These are phyloP conservation scores for Cucumis variabilis DNA, from an alignment of 331 rosid genomes.

Conservation along the genomic window DNA sequence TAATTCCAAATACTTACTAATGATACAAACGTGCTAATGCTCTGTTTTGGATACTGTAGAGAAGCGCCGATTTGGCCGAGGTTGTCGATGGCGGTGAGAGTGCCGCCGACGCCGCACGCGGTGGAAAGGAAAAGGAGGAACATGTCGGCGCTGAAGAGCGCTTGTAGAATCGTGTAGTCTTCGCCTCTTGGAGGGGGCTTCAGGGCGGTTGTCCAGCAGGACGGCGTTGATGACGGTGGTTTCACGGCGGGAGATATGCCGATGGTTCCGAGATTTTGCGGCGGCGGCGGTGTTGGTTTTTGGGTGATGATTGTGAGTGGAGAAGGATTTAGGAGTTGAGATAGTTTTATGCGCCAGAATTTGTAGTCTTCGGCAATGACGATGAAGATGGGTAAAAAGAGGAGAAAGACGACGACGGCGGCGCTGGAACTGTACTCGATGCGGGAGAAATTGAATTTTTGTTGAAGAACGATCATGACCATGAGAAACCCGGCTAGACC, in stretches of 20 bases:
- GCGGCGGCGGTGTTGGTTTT: constrained; percentile 17
- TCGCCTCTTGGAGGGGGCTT: constrained; percentile 75
- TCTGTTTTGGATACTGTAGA: constrained; percentile 54
- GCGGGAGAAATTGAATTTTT: constrained; percentile 44
- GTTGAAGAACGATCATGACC: constrained; percentile 58
- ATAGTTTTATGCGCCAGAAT: constrained; percentile 31
- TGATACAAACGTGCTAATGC: constrained; percentile 78
- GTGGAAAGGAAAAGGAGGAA: constrained; percentile 51
- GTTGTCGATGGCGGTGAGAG: constrained; percentile 73
- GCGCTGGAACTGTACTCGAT: constrained; percentile 63
- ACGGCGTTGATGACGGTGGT: not conserved
- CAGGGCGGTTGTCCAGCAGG: constrained; percentile 57
- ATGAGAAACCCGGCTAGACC: constrained; percentile 70
- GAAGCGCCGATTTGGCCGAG: constrained; percentile 79
- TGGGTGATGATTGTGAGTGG: constrained; percentile 36
- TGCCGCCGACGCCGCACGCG: constrained; percentile 72
- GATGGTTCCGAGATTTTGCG: not conserved
- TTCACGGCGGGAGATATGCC: not conserved
- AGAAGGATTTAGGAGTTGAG: not conserved
- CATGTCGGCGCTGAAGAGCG: constrained; percentile 77
- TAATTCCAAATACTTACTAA: constrained; percentile 81
- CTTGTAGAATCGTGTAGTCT: constrained; percentile 75
- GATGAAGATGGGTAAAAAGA: constrained; percentile 63
- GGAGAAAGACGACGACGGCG: constrained; percentile 52
- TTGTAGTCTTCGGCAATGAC: constrained; percentile 59